These are phyloP conservation scores for Komagataella kurtzmanii DNA, from an alignment of 805 yeast species.

Conservation along the genomic window DNA sequence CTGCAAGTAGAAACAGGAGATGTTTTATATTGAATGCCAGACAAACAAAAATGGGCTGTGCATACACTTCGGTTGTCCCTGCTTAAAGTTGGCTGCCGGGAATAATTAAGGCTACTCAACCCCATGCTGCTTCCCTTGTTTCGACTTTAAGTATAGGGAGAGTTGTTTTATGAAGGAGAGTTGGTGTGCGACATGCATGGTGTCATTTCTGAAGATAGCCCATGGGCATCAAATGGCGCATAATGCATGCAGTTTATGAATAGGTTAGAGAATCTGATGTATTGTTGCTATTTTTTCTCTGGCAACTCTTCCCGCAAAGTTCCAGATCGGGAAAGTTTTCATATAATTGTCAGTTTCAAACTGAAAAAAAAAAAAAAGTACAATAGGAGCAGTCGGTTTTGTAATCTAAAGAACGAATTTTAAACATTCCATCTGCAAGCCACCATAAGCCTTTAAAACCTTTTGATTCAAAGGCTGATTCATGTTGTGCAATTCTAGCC, in stretches of 20 bases:
- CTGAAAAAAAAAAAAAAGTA: neutral
- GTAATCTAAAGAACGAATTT: neutral
- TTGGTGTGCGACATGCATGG: neutral
- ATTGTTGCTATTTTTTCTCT: neutral
- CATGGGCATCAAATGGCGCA: neutral
- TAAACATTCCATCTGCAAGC: neutral
- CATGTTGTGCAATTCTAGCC: neutral
- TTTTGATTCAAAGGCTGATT: no score
- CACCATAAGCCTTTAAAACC: neutral
- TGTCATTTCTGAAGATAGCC: neutral
- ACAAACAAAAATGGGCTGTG: neutral
- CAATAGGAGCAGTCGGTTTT: neutral
- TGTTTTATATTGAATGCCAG: neutral
- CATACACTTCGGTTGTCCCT: neutral
- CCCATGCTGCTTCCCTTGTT: neutral
- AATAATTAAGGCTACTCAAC: no score
- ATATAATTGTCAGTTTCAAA: neutral
- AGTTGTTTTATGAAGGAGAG: neutral
- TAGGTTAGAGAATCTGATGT: neutral
- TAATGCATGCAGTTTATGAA: no score
- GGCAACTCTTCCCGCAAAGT: no score
- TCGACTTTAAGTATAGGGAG: neutral
- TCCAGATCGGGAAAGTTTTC: neutral
- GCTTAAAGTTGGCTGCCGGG: neutral
- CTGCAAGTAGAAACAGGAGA: neutral